Percentiles rank a stretch among this genome's conserved stretches.
Conservation (phyloP, 352 stramenopile species). For the Globisporangium okanoganense region DNA sequence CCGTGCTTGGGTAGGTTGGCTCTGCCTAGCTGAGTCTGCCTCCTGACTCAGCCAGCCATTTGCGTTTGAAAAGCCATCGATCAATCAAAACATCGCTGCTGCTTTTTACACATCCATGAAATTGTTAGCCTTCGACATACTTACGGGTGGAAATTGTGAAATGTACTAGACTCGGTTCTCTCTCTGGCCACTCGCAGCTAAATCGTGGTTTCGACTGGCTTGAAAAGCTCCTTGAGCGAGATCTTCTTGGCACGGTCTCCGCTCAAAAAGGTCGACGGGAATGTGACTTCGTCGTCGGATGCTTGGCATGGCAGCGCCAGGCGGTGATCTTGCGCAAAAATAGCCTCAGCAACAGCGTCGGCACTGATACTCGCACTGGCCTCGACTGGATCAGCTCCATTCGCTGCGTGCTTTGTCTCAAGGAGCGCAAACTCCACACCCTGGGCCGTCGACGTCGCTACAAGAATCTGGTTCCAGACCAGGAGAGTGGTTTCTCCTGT, state of each 20-base stretch:
- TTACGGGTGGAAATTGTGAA: too few species aligned
- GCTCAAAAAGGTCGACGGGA: slow-evolving; percentile 22
- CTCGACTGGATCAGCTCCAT: not conserved
- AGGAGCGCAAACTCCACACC: slow-evolving; percentile 40
- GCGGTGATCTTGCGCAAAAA: not conserved
- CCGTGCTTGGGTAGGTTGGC: too few species aligned
- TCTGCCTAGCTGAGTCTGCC: too few species aligned
- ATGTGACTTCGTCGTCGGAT: slow-evolving; percentile 25
- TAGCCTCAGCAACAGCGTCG: not conserved
- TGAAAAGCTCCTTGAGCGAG: slow-evolving; percentile 37
- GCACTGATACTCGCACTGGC: not conserved
- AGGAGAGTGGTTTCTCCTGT: slow-evolving; percentile 22
- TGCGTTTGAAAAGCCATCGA: not conserved
- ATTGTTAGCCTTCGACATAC: not conserved
- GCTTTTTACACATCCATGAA: too few species aligned
- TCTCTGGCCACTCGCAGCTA: too few species aligned
- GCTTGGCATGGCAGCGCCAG: slow-evolving; percentile 17
- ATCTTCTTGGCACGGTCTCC: slow-evolving; percentile 29
- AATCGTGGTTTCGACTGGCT: slow-evolving; percentile 35
- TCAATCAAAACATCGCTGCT: not conserved
- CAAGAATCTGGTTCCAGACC: slow-evolving; percentile 31
- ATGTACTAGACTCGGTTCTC: too few species aligned
- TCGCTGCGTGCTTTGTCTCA: slow-evolving; percentile 19
- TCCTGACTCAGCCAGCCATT: too few species aligned
- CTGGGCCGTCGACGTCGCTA: slow-evolving; percentile 17